A percentile compares a stretch with the other conserved stretches of the same genome.
Evolutionary conservation across 2,329 filamentous ascomycete species (phyloP).

Genomic region (Trichoderma sp.): DNA sequence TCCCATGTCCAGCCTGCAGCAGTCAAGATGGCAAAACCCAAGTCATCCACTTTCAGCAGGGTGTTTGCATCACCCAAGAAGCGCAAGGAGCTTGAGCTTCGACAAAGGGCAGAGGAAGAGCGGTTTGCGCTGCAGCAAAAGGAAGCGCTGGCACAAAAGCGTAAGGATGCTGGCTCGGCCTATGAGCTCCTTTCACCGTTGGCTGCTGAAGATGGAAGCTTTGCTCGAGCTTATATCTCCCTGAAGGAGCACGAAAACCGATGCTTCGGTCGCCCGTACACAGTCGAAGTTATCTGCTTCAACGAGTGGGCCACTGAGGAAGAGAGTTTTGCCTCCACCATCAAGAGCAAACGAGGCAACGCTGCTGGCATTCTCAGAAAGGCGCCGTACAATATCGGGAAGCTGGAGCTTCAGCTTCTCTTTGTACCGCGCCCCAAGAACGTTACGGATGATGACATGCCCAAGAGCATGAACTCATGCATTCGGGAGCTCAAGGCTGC

Average conservation of each 20-base stretch:
- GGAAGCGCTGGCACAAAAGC: constrained; percentile 63
- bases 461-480: constrained; percentile 98
- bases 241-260: constrained; percentile 87
- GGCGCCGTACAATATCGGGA: constrained; percentile 95
- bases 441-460: constrained; percentile 89
- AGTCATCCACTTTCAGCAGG: constrained; percentile 85
- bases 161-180: constrained; percentile 64
- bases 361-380: constrained; percentile 66
- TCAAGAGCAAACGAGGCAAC: constrained; percentile 87
- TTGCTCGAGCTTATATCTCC: constrained; percentile 89
- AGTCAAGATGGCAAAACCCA: constrained; percentile 62
- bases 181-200: constrained; percentile 87
- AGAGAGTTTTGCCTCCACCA: constrained; percentile 71
- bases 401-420: constrained; percentile 87
- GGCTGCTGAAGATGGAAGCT: constrained; percentile 88
- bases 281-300: constrained; percentile 89
- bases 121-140: constrained; percentile 62
- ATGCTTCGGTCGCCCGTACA: constrained; percentile 84
- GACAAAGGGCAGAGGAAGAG: constrained; percentile 79
- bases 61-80: constrained; percentile 95
- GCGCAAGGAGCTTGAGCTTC: constrained; percentile 88
- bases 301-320: constrained; percentile 98
- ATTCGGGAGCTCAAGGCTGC: constrained; percentile 90
- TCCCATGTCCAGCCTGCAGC: constrained; percentile 56
- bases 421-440: constrained; percentile 93